Evolutionary conservation across 2,329 filamentous ascomycete species (phyloP).

Genomic region (Colletotrichum sp.): DNA sequence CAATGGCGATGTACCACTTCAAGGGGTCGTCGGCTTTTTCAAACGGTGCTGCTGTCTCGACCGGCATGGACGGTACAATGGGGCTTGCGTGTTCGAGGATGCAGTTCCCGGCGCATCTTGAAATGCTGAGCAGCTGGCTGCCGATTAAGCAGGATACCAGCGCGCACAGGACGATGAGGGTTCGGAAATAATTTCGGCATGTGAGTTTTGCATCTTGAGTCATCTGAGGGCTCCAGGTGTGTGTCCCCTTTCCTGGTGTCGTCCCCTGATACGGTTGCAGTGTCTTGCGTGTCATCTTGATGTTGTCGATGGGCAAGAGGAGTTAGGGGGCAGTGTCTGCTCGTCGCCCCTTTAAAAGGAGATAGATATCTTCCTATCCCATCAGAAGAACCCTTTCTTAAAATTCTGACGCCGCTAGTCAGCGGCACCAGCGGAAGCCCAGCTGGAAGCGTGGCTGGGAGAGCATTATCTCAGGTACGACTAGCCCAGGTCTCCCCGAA

Average conservation of each 20-base stretch:
- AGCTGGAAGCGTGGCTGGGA: neutral
- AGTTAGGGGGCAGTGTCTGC: neutral
- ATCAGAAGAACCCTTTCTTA: neutral
- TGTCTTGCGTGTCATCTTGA: neutral
- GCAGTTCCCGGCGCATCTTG: neutral
- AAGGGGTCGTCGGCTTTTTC: neutral
- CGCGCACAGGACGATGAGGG: neutral
- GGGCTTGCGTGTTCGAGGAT: neutral
- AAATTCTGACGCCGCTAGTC: neutral
- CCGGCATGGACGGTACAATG: neutral
- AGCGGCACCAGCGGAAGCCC: neutral
- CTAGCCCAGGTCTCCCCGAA: neutral
- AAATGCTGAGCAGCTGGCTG: neutral
- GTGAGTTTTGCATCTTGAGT: neutral
- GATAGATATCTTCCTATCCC: neutral
- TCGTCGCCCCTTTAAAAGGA: neutral
- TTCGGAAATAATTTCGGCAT: neutral
- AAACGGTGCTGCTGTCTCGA: neutral
- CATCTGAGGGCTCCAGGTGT: neutral
- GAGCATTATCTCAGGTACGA: neutral
- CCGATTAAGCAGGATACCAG: neutral
- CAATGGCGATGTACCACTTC: neutral
- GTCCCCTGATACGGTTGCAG: neutral
- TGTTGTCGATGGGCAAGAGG: neutral
- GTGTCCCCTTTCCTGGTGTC: neutral